A percentile compares a stretch with the other conserved stretches of the same genome.
phyloP scores from a whole-genome alignment of 768 basidiomycete species.

The Aureoboletus auriporus region DNA sequence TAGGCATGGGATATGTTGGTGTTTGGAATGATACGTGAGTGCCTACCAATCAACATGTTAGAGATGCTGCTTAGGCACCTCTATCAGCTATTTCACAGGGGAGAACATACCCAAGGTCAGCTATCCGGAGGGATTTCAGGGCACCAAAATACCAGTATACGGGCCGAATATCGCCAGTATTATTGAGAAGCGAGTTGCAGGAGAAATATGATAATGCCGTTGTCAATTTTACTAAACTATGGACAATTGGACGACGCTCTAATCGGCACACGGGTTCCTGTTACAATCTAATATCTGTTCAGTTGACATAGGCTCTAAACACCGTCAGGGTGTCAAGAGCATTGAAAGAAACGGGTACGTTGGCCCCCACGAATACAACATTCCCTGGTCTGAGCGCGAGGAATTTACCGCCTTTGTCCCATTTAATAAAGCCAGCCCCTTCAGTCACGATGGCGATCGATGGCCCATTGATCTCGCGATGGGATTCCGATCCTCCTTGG shows the following conservation, averaged over 20 bases:
- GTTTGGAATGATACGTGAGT: slow-evolving; percentile 79
- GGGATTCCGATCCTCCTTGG: slow-evolving; percentile 44
- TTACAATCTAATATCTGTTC: background rate
- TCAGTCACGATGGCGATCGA: slow-evolving; percentile 77
- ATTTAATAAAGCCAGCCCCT: slow-evolving; percentile 56
- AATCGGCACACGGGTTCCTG: too few species aligned
- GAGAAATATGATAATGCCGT: slow-evolving; percentile 5
- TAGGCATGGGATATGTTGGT: slow-evolving; percentile 73
- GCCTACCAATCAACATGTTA: background rate
- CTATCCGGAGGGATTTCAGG: slow-evolving; percentile 88
- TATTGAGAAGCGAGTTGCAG: slow-evolving; percentile 64
- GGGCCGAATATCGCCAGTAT: slow-evolving; percentile 62
- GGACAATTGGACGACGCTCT: background rate
- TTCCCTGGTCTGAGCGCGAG: slow-evolving; percentile 58
- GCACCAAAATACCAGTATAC: slow-evolving; percentile 67
- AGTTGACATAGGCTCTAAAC: slow-evolving; percentile 29
- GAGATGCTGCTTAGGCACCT: background rate
- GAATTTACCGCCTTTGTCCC: slow-evolving; percentile 36
- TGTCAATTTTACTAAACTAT: background rate
- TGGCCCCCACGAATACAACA: slow-evolving; percentile 82
- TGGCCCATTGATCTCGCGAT: slow-evolving; percentile 72
- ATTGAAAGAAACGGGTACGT: slow-evolving; percentile 48
- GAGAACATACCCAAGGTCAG: slow-evolving; percentile 43
- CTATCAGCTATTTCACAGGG: slow-evolving; percentile 18
- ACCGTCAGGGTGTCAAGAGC: slow-evolving; percentile 26